These are phyloP conservation scores for Xylariales sp. DNA, from an alignment of 2,329 filamentous ascomycete species.

Conservation along the genomic window DNA sequence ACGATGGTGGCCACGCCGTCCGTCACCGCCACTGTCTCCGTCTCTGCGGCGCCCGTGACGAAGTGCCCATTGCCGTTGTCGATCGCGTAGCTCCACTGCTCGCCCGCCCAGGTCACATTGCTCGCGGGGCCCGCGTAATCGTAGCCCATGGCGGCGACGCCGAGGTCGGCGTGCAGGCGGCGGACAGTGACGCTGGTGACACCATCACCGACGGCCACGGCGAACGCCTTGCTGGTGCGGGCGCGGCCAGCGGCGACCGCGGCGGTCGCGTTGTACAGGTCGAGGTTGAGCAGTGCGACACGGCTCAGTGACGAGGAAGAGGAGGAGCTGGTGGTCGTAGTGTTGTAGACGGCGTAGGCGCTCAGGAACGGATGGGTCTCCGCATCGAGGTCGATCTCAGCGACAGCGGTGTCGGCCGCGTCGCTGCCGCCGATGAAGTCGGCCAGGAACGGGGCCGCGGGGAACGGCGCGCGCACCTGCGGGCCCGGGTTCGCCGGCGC, in stretches of 20 bases:
- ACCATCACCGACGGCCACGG: slow-evolving; percentile 1
- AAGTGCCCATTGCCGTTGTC: no score
- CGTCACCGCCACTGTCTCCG: slow-evolving; percentile 7
- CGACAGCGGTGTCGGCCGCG: slow-evolving; percentile 1
- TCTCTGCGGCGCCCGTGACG: no score
- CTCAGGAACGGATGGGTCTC: slow-evolving; percentile 3
- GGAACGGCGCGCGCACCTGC: slow-evolving; percentile 12
- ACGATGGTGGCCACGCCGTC: slow-evolving; percentile 5
- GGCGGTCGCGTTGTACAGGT: slow-evolving; percentile 2
- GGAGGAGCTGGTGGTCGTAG: background rate
- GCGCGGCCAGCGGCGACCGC: no score
- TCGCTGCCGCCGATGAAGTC: slow-evolving; percentile 17
- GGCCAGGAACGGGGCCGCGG: slow-evolving; percentile 12
- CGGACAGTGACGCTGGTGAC: slow-evolving; percentile 4
- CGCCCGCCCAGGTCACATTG: slow-evolving; percentile 21
- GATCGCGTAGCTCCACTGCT: slow-evolving; percentile 16
- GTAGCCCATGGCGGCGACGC: slow-evolving; percentile 12
- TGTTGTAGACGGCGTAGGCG: slow-evolving; percentile 9
- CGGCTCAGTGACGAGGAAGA: background rate
- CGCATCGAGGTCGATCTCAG: slow-evolving; percentile 3
- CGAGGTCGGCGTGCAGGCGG: slow-evolving; percentile 11
- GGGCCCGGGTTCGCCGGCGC: slow-evolving; percentile 8
- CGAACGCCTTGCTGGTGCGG: background rate
- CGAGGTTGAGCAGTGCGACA: slow-evolving; percentile 8
- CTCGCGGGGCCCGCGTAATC: slow-evolving; percentile 19